Evolutionary conservation across 768 basidiomycete genomes (phyloP).

Genomic region (Lactifluus piperatus): DNA sequence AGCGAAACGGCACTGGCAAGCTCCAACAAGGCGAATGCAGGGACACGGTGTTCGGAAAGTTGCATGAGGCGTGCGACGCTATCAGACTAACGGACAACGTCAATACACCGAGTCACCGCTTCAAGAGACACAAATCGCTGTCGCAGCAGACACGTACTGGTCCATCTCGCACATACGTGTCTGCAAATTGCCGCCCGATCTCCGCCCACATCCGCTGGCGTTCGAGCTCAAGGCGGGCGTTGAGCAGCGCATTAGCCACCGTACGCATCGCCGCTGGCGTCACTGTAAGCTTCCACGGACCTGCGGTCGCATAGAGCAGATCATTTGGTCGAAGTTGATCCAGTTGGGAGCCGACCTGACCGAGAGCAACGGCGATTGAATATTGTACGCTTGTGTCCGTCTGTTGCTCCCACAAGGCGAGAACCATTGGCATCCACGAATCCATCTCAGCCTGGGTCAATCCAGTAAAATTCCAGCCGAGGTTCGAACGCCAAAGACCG

Average conservation of each 20-base stretch:
- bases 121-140: neutral
- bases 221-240: slow-evolving; percentile 50
- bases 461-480: slow-evolving; percentile 44
- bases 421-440: slow-evolving; percentile 38
- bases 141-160: slow-evolving; percentile 5
- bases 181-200: slow-evolving; percentile 40
- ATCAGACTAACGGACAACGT: slow-evolving; percentile 13
- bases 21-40: slow-evolving; percentile 61
- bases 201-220: slow-evolving; percentile 61
- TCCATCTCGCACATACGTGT: slow-evolving; percentile 33
- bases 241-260: slow-evolving; percentile 48
- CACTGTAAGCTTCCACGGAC: slow-evolving; percentile 36
- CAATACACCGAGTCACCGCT: neutral
- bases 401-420: slow-evolving; percentile 54
- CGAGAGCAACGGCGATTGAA: slow-evolving; percentile 44
- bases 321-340: slow-evolving; percentile 37
- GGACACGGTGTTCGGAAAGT: slow-evolving; percentile 40
- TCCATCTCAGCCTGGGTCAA: slow-evolving; percentile 34
- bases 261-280: slow-evolving; percentile 32
- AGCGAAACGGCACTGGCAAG: slow-evolving; percentile 65
- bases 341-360: slow-evolving; percentile 35
- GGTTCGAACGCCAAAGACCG: slow-evolving; percentile 54
- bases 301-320: slow-evolving; percentile 30
- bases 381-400: slow-evolving; percentile 59
- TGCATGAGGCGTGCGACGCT: slow-evolving; percentile 44